Evolutionary conservation across 768 basidiomycete genomes (phyloP).

Genomic region (Tylopilus balloui): DNA sequence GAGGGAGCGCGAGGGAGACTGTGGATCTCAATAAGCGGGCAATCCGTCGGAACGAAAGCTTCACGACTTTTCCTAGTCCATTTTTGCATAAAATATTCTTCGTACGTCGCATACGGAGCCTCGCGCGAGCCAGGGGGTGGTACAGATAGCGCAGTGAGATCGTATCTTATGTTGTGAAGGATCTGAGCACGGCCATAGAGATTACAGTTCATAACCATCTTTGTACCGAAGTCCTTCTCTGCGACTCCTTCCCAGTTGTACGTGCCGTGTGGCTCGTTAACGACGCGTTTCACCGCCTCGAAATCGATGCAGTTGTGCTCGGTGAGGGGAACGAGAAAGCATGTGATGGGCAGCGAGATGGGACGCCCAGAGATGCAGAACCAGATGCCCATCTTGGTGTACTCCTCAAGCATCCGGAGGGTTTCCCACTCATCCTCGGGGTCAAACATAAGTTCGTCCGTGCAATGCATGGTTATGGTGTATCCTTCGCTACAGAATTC

Average conservation of each 20-base stretch:
- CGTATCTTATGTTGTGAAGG: slow-evolving; percentile 55
- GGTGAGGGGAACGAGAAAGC: slow-evolving; percentile 67
- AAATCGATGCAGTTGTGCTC: slow-evolving; percentile 52
- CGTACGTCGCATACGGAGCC: slow-evolving; percentile 45
- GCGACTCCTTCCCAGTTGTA: slow-evolving; percentile 53
- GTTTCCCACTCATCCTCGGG: slow-evolving; percentile 44
- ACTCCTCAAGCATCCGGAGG: slow-evolving; percentile 56
- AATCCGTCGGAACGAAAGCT: slow-evolving; percentile 47
- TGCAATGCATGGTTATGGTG: slow-evolving; percentile 38
- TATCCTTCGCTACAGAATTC: slow-evolving; percentile 38
- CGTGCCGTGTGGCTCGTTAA: slow-evolving; percentile 47
- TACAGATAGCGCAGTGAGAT: slow-evolving; percentile 60
- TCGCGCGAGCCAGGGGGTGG: slow-evolving; percentile 52
- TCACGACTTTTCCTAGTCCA: slow-evolving; percentile 48
- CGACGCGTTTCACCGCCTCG: slow-evolving; percentile 45
- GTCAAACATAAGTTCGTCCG: slow-evolving; percentile 45
- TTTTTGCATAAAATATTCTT: slow-evolving; percentile 52
- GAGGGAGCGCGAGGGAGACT: slow-evolving; percentile 40
- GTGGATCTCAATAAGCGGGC: slow-evolving; percentile 58
- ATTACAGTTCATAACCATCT: slow-evolving; percentile 52
- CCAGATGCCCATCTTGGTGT: slow-evolving; percentile 58
- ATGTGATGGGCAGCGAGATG: slow-evolving; percentile 45
- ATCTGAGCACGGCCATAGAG: slow-evolving; percentile 53
- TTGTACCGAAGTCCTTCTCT: slow-evolving; percentile 44
- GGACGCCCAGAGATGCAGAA: slow-evolving; percentile 59